Conservation (phyloP, 768 basidiomycete species). For the Suillus placidus region DNA sequence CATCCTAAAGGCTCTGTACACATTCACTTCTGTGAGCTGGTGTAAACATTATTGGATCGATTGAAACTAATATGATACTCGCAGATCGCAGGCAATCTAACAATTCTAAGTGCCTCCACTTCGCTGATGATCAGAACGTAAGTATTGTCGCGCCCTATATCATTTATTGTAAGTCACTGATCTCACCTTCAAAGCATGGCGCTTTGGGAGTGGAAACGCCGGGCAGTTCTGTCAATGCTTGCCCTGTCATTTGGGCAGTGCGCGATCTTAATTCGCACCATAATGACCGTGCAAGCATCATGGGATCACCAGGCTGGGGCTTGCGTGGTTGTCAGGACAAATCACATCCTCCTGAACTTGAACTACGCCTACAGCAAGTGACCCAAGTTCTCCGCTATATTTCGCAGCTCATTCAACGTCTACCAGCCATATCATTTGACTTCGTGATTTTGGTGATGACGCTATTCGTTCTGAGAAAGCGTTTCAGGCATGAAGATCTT, state of each 20-base stretch:
- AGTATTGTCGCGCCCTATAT: conserved; percentile 6
- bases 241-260: conserved; percentile 64
- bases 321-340: conserved; percentile 57
- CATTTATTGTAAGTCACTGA: conserved; percentile 21
- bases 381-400: neutral
- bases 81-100: conserved; percentile 66
- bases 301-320: conserved; percentile 45
- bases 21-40: conserved; percentile 62
- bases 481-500: conserved; percentile 54
- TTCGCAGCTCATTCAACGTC: conserved; percentile 8
- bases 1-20: conserved; percentile 56
- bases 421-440: conserved; percentile 69
- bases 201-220: conserved; percentile 63
- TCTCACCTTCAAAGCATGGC: conserved; percentile 54
- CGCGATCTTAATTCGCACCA: conserved; percentile 67
- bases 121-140: conserved; percentile 74
- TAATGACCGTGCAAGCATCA: conserved; percentile 63
- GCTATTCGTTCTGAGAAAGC: conserved; percentile 50
- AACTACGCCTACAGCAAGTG: conserved; percentile 73
- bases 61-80: conserved; percentile 7
- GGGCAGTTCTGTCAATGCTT: conserved; percentile 53
- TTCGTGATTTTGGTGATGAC: conserved; percentile 61
- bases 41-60: neutral
- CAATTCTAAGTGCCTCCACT: conserved; percentile 66
- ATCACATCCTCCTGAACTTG: conserved; percentile 58